A percentile compares a stretch with the other conserved stretches of the same genome.
phyloP scores from a whole-genome alignment of 1,284 basidiomycete species.

The Puccinia polysora region DNA sequence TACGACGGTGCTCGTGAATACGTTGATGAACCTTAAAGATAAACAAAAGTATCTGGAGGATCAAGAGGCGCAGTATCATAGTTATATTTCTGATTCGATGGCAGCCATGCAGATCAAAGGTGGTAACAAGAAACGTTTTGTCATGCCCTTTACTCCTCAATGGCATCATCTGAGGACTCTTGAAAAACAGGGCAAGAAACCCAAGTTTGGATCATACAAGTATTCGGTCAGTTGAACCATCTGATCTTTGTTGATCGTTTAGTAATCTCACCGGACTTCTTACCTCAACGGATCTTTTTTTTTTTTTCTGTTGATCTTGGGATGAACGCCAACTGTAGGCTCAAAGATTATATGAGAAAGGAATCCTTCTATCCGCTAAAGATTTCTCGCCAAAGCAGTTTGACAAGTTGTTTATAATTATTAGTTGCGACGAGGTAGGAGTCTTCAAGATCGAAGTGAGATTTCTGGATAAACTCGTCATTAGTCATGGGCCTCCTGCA shows the following conservation, averaged over 20 bases:
- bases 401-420: slow-evolving; percentile 81
- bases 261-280: no score
- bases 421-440: slow-evolving; percentile 84
- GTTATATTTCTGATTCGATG: slow-evolving; percentile 88
- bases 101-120: slow-evolving; percentile 92
- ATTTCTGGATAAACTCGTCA: slow-evolving; percentile 46
- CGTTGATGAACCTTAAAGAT: slow-evolving; percentile 72
- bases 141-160: slow-evolving; percentile 89
- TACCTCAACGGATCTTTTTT: not conserved
- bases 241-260: not conserved
- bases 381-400: slow-evolving; percentile 88
- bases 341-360: slow-evolving; percentile 51
- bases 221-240: slow-evolving; percentile 65
- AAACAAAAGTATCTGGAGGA: slow-evolving; percentile 86
- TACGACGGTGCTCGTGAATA: slow-evolving; percentile 80
- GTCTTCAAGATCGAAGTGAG: slow-evolving; percentile 70
- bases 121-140: slow-evolving; percentile 75
- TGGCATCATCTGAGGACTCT: slow-evolving; percentile 84
- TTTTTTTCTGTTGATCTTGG: not conserved
- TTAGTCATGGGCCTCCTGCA: not conserved
- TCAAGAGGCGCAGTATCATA: slow-evolving; percentile 85
- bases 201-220: slow-evolving; percentile 92
- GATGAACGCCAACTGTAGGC: not conserved
- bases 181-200: slow-evolving; percentile 70
- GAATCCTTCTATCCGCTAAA: slow-evolving; percentile 61